Base-by-base conservation (phyloP, 345 rosid species). In the Isatis tinctoria region DNA sequence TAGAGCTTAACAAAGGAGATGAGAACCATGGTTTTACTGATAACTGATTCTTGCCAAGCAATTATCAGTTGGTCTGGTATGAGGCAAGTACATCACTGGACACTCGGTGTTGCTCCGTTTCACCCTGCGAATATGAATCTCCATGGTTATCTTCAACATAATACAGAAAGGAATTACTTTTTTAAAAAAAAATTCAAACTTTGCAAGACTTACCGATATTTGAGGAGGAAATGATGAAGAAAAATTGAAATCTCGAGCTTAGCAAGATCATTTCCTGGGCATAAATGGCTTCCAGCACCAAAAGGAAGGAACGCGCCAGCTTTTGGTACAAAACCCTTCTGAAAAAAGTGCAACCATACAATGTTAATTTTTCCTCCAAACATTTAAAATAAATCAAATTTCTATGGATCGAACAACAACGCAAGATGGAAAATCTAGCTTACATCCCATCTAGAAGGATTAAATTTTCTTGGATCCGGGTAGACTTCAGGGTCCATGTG, bases 401-500 rank as follows among this genome's bases (percentile, higher is more conserved):
- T 16, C 4, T 22, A 22, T 24, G 36, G 13, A 54, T 16, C 3
- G 0, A 64, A 54, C 56, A 63, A 32, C 54, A 45, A 72, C 0
- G 43, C 11, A 16, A 66, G 6, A 52, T 8, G 2, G 48, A 3
- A 28, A 18, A 24, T 33, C 7, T 14, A 48, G 54, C 84, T 82
- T 65, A 73, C 87, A 51, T 85, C 79, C 89, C 89, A 85, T 81
- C 86, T 83, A 3, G 79, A 73, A 65, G 89, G 85, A 73, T 74
- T 39, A 36, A 82, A 87, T 14, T 70, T 30, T 5, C 65, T 67
- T 3, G 89, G 89, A 37, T 83, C 53, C 2, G 78, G 40, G 51
- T 75, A 81, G 56, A 57, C 53, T 68, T 83, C 82, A 62, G 85
- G 74, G 68, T 85, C 81, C 53, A 74, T 39, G 35, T 85, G 88